Conservation (phyloP, 2,329 filamentous ascomycete species). For the Ilyonectria destructans region DNA sequence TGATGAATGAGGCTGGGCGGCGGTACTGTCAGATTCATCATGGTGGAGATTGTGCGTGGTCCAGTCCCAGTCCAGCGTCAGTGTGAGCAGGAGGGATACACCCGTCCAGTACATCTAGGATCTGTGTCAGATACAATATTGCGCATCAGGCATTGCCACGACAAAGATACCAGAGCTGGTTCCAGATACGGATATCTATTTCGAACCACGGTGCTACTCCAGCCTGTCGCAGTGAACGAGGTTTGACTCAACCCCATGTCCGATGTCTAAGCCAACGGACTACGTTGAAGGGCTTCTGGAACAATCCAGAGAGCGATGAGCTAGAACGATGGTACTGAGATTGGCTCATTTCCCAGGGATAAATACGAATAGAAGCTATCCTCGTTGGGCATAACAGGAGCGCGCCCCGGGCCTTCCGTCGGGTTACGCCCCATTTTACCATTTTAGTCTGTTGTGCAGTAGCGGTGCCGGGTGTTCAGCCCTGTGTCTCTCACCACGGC, state of each 20-base stretch:
- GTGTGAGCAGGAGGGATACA: background rate
- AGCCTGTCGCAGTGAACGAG: background rate
- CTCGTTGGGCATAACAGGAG: conserved; percentile 27
- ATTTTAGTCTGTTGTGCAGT: conserved; percentile 7
- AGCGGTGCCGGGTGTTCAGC: conserved; percentile 34
- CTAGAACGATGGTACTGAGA: conserved; percentile 25
- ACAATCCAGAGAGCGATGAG: conserved; percentile 4
- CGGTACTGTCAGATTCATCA: conserved; percentile 15
- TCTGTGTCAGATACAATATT: conserved; percentile 13
- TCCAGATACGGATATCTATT: conserved; percentile 4
- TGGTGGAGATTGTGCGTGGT: conserved; percentile 9
- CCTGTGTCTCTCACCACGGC: conserved; percentile 39
- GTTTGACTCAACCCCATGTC: background rate
- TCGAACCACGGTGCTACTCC: background rate
- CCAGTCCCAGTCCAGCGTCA: conserved; percentile 11
- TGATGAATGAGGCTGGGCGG: conserved; percentile 19
- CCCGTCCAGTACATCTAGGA: background rate
- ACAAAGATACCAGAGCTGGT: conserved; percentile 18
- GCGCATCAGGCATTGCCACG: conserved; percentile 12
- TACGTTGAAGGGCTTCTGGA: background rate
- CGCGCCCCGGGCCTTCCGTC: conserved; percentile 27
- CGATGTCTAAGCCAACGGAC: background rate
- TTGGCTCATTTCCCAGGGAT: conserved; percentile 36
- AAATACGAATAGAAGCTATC: conserved; percentile 13
- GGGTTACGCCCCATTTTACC: conserved; percentile 18